Evolutionary conservation across 2,329 filamentous ascomycete genomes (phyloP), one percentile per base, ranked within the genome.

Genomic region (Myriosclerotinia curreyana): DNA sequence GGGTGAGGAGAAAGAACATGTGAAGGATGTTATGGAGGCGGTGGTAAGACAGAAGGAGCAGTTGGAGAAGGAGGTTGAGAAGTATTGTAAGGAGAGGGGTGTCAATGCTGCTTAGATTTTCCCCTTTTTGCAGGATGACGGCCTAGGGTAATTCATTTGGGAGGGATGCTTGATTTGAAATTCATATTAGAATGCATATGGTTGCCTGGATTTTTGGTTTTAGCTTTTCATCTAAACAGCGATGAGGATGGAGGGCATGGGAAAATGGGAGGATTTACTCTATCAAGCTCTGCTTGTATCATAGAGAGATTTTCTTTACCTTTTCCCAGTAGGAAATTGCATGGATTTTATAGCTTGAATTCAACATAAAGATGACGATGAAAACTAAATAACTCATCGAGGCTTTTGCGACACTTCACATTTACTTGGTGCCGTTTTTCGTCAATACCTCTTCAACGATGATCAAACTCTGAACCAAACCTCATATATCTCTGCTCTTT

Each of bases 51-150:
- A 92, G 79, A 81, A 81, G 66, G 83, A 86, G 61, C 88, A 82
- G 64, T 75, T 92, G 72, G 79, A 79, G 66, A 91, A 89, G 79
- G 90, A 93, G 78, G 90, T 92, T 8, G 83, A 82, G 66, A 90
- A 88, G 78, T 93, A 90, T 74, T 91, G 89, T 71, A 79, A 79
- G 52, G 87, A 90, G 77, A 79, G 87, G 67, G 58, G 58, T 7
- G 63, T 65, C 11, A 34, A 59, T 17, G 44, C 51, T 20, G 25
- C 34, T 25, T 54, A 34, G 17, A 12, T 54, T 34, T 3, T 17
- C 15, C 12, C 6, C 50, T 36, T 38, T 17, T 38, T 17, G 7
- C 3, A 5, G 55, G 5, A 48, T 2, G 31, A 14, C 5, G 5
- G 11, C 4, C 20, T 12, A 36, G 42, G 46, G 31, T 38, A 20